Conservation (phyloP, 2,329 filamentous ascomycete genomes). For the Fusarium sp. region DNA sequence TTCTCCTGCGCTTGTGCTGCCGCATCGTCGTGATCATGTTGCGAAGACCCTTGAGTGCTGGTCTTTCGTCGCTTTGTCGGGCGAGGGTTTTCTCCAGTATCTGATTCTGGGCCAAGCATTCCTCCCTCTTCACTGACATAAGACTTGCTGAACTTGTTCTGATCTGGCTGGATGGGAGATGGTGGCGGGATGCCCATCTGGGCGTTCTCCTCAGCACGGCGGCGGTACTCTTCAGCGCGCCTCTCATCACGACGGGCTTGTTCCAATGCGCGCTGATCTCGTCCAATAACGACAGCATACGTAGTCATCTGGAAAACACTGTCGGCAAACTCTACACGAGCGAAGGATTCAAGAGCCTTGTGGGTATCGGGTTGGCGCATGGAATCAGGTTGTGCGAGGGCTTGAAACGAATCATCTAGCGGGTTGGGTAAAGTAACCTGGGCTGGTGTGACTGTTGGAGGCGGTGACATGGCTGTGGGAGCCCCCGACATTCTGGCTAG, state of each 20-base stretch:
- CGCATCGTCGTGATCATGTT: slow-evolving; percentile 57
- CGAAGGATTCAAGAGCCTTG: slow-evolving; percentile 67
- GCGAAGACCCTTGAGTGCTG: slow-evolving; percentile 57
- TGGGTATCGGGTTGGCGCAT: slow-evolving; percentile 52
- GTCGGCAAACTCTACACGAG: slow-evolving; percentile 76
- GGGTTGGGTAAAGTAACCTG: slow-evolving; percentile 59
- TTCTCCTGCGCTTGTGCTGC: slow-evolving; percentile 54
- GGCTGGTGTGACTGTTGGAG: slow-evolving; percentile 59
- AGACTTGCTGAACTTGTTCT: slow-evolving; percentile 70
- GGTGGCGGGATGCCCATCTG: slow-evolving; percentile 63
- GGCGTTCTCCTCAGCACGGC: slow-evolving; percentile 60
- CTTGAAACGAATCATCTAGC: slow-evolving; percentile 49
- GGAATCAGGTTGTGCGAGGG: slow-evolving; percentile 48
- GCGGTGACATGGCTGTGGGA: slow-evolving; percentile 54
- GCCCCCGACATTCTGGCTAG: slow-evolving; percentile 55
- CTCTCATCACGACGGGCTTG: slow-evolving; percentile 66
- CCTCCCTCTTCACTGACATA: slow-evolving; percentile 78
- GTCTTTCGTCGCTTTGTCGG: slow-evolving; percentile 62
- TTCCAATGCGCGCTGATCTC: slow-evolving; percentile 71
- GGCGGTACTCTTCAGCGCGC: slow-evolving; percentile 59
- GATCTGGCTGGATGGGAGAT: slow-evolving; percentile 62
- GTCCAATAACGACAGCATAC: slow-evolving; percentile 77
- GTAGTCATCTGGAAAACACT: slow-evolving; percentile 84
- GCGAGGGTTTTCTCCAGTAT: slow-evolving; percentile 63
- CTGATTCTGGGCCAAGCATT: slow-evolving; percentile 73